These are phyloP conservation scores for Linum tenue DNA, from an alignment of 345 rosid genomes.

Conservation along the genomic window DNA sequence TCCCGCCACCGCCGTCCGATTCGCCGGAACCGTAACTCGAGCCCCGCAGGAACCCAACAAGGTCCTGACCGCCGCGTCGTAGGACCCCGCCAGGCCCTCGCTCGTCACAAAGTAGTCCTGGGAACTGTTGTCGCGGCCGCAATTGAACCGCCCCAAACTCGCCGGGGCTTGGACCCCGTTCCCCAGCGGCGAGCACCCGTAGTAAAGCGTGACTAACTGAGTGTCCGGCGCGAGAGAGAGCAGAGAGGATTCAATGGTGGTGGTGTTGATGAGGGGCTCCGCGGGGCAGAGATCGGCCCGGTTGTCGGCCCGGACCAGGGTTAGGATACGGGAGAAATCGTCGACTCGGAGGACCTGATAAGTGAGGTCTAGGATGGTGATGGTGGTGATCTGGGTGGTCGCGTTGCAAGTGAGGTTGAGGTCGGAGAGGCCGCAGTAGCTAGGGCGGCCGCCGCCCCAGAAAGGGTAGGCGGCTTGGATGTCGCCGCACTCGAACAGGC, in stretches of 20 bases:
- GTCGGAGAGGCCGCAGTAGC: slow-evolving; percentile 1
- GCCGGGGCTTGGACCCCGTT: background rate
- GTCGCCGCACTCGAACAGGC: background rate
- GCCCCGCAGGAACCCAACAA: background rate
- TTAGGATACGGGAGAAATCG: background rate
- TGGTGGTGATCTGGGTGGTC: background rate
- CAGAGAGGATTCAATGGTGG: background rate
- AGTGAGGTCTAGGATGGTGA: background rate
- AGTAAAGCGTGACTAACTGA: background rate
- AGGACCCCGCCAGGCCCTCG: background rate
- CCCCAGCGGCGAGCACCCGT: background rate
- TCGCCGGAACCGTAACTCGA: background rate
- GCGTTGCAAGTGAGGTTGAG: background rate
- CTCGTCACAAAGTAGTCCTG: background rate
- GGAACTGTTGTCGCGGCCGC: background rate
- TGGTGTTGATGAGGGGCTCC: background rate
- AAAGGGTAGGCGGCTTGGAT: background rate
- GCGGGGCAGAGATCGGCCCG: background rate
- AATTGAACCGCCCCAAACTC: background rate
- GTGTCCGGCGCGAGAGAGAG: background rate
- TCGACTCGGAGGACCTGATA: background rate
- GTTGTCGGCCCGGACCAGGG: background rate
- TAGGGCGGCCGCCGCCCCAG: background rate
- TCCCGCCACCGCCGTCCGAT: background rate
- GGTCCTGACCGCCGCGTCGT: background rate